phyloP scores from a whole-genome alignment of 805 yeast genomes.

The Kluyveromyces lactis region DNA sequence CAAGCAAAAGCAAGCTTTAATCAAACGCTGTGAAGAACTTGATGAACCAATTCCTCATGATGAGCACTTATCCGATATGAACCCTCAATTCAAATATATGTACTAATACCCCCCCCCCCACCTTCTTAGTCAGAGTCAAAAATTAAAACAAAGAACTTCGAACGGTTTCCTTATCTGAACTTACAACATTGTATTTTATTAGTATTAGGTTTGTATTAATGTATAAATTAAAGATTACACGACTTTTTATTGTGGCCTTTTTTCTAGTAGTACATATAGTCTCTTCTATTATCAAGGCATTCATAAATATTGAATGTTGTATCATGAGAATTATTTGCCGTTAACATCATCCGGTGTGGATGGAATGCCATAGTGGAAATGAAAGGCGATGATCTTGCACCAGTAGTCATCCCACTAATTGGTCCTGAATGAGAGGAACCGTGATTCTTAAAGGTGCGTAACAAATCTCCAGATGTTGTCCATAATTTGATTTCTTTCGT shows the following conservation, averaged over 20 bases:
- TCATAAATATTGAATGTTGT: conserved; percentile 57
- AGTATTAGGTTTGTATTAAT: too few relatives aligned
- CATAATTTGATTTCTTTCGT: conserved; percentile 70
- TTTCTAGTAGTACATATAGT: conserved; percentile 6
- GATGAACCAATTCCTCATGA: conserved; percentile 30
- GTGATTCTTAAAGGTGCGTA: conserved; percentile 46
- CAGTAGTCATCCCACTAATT: conserved; percentile 26
- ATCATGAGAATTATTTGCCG: conserved; percentile 75
- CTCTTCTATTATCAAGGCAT: conserved; percentile 32
- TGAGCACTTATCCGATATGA: conserved; percentile 29
- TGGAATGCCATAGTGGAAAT: conserved; percentile 69
- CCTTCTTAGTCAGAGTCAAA: too few relatives aligned
- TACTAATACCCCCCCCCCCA: conserved; percentile 22
- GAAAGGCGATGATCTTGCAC: conserved; percentile 34
- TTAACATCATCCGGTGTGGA: conserved; percentile 92
- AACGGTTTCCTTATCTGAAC: too few relatives aligned
- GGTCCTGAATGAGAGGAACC: conserved; percentile 20
- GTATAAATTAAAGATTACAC: too few relatives aligned
- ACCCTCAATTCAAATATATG: conserved; percentile 40
- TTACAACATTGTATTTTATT: too few relatives aligned
- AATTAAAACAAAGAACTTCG: too few relatives aligned
- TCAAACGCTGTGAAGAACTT: conserved; percentile 24
- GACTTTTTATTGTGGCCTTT: background rate
- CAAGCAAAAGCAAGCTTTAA: conserved; percentile 29
- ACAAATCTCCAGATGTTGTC: conserved; percentile 74